These are phyloP conservation scores for Ceratobasidium sp. DNA, from an alignment of 1,284 basidiomycete genomes.

Conservation along the genomic window DNA sequence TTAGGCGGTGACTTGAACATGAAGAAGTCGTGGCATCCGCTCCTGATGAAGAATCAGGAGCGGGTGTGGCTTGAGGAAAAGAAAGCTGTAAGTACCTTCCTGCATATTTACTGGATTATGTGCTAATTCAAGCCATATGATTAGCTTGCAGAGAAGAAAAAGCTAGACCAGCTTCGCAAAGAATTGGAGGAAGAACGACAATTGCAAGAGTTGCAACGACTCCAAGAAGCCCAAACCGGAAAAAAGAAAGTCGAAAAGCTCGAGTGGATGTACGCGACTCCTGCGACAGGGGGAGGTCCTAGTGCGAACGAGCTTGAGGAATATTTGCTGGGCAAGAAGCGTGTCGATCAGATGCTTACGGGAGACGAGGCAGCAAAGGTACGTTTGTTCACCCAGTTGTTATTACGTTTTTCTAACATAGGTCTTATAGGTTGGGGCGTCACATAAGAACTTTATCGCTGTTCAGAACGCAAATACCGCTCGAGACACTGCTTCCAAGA, in stretches of 20 bases:
- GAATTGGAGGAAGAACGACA: conserved; percentile 98
- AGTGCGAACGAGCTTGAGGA: conserved; percentile 95
- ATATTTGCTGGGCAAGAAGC: conserved; percentile 97
- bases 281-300: conserved; percentile 84
- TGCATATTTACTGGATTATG: too few relatives aligned
- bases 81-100: conserved; percentile 79
- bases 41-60: conserved; percentile 98
- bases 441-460: conserved; percentile 92
- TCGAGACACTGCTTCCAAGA: conserved; percentile 91
- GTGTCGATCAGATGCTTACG: conserved; percentile 95
- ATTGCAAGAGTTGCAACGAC: conserved; percentile 92
- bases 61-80: conserved; percentile 92
- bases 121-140: neutral
- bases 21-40: conserved; percentile 99
- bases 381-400: conserved; percentile 52
- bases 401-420: conserved; percentile 29
- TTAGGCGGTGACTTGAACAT: conserved; percentile 80
- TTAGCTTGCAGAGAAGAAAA: conserved; percentile 97
- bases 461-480: conserved; percentile 93
- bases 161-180: conserved; percentile 94
- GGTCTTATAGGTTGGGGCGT: conserved; percentile 75
- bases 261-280: conserved; percentile 99
- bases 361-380: conserved; percentile 92
- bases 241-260: conserved; percentile 94
- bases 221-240: conserved; percentile 95